Evolutionary conservation across 345 rosid species (phyloP).

Genomic region (Trapa incisa): DNA sequence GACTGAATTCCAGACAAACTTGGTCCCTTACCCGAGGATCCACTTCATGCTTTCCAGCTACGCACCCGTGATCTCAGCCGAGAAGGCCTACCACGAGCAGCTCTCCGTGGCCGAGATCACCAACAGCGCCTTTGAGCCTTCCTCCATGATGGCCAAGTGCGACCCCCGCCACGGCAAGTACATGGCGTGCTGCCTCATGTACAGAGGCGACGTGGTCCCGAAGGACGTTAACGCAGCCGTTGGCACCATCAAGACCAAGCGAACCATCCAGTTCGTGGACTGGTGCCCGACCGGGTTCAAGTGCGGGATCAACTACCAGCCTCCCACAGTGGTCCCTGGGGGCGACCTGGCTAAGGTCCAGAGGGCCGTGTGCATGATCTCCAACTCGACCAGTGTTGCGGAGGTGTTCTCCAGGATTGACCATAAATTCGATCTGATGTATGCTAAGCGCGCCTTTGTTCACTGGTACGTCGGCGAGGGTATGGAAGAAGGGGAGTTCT

Average conservation of each 20-base stretch:
- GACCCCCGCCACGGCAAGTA: constrained; percentile 23
- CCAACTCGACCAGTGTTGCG: constrained; percentile 17
- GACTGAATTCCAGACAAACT: constrained; percentile 23
- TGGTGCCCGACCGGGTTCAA: constrained; percentile 19
- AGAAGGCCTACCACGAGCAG: constrained; percentile 18
- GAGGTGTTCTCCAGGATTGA: constrained; percentile 18
- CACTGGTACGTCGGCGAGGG: constrained; percentile 18
- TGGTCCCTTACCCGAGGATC: constrained; percentile 23
- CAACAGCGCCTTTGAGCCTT: constrained; percentile 16
- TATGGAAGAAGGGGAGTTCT: constrained; percentile 12
- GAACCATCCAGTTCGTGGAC: constrained; percentile 18
- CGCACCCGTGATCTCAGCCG: constrained; percentile 20
- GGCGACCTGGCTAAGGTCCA: constrained; percentile 22
- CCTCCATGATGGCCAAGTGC: constrained; percentile 19
- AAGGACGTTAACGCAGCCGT: constrained; percentile 16
- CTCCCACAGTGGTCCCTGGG: constrained; percentile 16
- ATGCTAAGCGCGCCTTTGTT: constrained; percentile 16
- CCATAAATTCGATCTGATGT: constrained; percentile 18
- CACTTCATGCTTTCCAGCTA: constrained; percentile 22
- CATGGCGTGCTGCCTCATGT: constrained; percentile 23
- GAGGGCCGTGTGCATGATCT: constrained; percentile 22
- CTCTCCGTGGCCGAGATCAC: constrained; percentile 21
- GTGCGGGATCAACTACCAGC: constrained; percentile 18
- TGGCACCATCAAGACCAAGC: constrained; percentile 18
- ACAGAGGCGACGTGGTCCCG: constrained; percentile 18